These are phyloP conservation scores for Pseudogymnoascus verrucosus DNA, from an alignment of 2,329 filamentous ascomycete species.

Conservation along the genomic window DNA sequence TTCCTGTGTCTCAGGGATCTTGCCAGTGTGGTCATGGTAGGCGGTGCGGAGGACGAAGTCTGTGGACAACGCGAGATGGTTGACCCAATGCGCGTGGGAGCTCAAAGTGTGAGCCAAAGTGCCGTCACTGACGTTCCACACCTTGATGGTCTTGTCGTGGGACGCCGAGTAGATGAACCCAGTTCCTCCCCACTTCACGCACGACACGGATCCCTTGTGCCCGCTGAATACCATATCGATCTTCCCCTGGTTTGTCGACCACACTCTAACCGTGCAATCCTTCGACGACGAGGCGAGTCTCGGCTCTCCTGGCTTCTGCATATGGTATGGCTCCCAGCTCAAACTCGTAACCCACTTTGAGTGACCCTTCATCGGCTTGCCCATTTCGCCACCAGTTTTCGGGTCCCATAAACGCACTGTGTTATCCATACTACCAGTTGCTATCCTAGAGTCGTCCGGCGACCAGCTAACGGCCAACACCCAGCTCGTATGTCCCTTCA, in stretches of 20 bases:
- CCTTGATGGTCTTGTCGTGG: slow-evolving; percentile 85
- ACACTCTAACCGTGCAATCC: slow-evolving; percentile 80
- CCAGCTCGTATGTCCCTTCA: slow-evolving; percentile 85
- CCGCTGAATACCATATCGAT: slow-evolving; percentile 79
- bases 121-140: slow-evolving; percentile 78
- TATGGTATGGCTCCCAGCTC: slow-evolving; percentile 89
- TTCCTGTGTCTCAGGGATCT: slow-evolving; percentile 59
- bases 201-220: slow-evolving; percentile 82
- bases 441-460: slow-evolving; percentile 71
- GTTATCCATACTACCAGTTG: slow-evolving; percentile 90
- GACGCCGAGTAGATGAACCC: slow-evolving; percentile 76
- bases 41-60: slow-evolving; percentile 82
- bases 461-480: slow-evolving; percentile 83
- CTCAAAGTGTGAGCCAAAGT: slow-evolving; percentile 71
- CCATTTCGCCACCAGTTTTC: slow-evolving; percentile 65
- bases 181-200: slow-evolving; percentile 90
- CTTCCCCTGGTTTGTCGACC: slow-evolving; percentile 69
- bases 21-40: slow-evolving; percentile 75
- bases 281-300: slow-evolving; percentile 82
- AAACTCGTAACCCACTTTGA: slow-evolving; percentile 82
- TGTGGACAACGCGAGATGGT: slow-evolving; percentile 87
- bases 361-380: slow-evolving; percentile 69
- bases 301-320: slow-evolving; percentile 64
- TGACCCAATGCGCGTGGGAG: slow-evolving; percentile 89
- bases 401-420: slow-evolving; percentile 86